Percentiles rank a stretch among this genome's conserved stretches.
phyloP scores from a whole-genome alignment of 163 green algal genomes.

The Trebouxiophyceae sp. region DNA sequence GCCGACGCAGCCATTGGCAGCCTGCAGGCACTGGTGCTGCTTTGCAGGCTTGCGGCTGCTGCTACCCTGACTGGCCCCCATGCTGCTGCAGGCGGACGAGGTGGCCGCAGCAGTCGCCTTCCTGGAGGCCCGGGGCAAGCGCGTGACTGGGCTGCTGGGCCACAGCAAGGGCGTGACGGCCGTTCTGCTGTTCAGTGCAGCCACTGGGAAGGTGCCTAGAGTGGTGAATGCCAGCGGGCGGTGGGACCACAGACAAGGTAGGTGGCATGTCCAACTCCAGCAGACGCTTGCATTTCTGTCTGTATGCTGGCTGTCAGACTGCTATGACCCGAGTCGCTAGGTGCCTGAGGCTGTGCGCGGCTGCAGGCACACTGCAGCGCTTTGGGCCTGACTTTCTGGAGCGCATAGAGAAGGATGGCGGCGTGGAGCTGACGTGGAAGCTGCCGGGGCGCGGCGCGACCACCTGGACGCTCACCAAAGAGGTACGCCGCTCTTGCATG shows the following conservation, averaged over 20 bases:
- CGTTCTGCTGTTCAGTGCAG: conserved; percentile 43
- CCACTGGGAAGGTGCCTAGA: conserved; percentile 38
- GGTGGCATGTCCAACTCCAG: too few relatives aligned
- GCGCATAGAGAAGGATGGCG: conserved; percentile 15
- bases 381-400: conserved; percentile 42
- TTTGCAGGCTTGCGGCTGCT: not conserved
- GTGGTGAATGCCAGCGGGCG: conserved; percentile 46
- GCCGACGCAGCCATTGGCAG: not conserved
- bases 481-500: conserved; percentile 17
- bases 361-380: conserved; percentile 31
- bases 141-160: conserved; percentile 29
- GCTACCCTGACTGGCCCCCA: not conserved
- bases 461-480: conserved; percentile 34
- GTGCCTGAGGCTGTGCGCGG: not conserved
- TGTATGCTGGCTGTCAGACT: not conserved
- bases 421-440: conserved; percentile 17
- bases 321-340: not conserved
- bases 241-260: conserved; percentile 19
- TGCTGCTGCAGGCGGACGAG: conserved; percentile 23
- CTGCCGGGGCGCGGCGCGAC: not conserved
- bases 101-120: conserved; percentile 31
- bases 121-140: conserved; percentile 18
- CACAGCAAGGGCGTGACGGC: conserved; percentile 53
- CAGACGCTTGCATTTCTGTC: not conserved
- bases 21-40: not conserved